Evolutionary conservation across 768 basidiomycete species (phyloP).

Genomic region (Lactarius tabidus): DNA sequence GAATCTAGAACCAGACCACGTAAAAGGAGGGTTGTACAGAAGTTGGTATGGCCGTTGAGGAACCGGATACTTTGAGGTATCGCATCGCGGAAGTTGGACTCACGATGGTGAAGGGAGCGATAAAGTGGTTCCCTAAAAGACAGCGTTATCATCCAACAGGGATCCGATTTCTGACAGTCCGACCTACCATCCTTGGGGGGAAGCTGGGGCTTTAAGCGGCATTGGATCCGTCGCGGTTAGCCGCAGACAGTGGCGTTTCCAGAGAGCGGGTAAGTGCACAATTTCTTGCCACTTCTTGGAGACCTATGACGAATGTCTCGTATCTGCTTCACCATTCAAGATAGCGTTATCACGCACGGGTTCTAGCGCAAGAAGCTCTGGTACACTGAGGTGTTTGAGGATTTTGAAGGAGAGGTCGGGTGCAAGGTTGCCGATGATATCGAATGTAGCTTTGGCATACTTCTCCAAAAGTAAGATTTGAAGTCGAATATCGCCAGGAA

Average conservation of each 20-base stretch:
- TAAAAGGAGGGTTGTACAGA: conserved; percentile 77
- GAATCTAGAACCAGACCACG: conserved; percentile 37
- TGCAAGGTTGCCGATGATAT: conserved; percentile 69
- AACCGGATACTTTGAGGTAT: conserved; percentile 74
- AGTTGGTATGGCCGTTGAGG: conserved; percentile 80
- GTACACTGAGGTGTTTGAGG: conserved; percentile 53
- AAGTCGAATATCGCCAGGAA: conserved; percentile 80
- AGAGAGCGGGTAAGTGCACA: conserved; percentile 63
- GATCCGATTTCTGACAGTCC: conserved; percentile 9
- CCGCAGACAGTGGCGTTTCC: conserved; percentile 70
- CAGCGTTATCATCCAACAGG: background rate
- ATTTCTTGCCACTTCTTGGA: conserved; percentile 43
- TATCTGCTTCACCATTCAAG: background rate
- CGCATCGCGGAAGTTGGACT: conserved; percentile 75
- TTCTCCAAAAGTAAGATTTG: conserved; percentile 84
- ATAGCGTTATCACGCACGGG: conserved; percentile 36
- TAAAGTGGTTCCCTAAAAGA: conserved; percentile 61
- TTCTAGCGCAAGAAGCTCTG: conserved; percentile 58
- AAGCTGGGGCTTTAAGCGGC: conserved; percentile 56
- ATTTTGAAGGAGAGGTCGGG: conserved; percentile 63
- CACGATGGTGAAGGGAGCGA: conserved; percentile 76
- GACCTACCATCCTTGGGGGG: conserved; percentile 69
- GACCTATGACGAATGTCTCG: conserved; percentile 31
- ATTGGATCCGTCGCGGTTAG: conserved; percentile 71
- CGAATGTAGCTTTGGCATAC: conserved; percentile 77